phyloP scores from a whole-genome alignment of 306 rosid species.

The Begonia loranthoides region DNA sequence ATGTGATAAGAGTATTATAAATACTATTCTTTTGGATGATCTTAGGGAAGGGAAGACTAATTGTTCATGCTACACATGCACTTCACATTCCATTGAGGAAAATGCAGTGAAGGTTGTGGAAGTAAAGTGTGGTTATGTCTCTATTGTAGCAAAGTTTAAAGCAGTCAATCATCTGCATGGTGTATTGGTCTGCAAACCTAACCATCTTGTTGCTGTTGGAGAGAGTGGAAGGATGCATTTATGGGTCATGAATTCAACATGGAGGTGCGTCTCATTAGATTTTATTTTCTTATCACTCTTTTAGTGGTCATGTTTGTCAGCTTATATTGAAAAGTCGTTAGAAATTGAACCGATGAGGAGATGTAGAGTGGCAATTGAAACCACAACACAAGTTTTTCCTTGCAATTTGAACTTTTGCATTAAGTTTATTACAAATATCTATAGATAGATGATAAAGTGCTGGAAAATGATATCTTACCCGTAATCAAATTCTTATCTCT shows the following conservation, averaged over 20 bases:
- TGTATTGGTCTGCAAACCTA: conserved; percentile 64
- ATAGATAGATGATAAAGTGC: no score
- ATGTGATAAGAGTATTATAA: conserved; percentile 7
- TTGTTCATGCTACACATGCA: conserved; percentile 69
- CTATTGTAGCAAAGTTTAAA: conserved; percentile 43
- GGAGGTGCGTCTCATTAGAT: conserved; percentile 46
- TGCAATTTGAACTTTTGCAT: no score
- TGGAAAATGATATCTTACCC: no score
- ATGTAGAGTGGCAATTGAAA: no score
- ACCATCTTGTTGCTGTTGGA: conserved; percentile 62
- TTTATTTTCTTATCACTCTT: conserved; percentile 11
- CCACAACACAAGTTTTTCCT: no score
- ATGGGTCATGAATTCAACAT: conserved; percentile 78
- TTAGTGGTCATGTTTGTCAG: not conserved
- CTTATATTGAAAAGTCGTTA: no score
- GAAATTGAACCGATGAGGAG: no score
- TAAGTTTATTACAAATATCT: no score
- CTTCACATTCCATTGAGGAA: conserved; percentile 37
- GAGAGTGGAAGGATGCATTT: conserved; percentile 74
- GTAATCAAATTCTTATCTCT: no score
- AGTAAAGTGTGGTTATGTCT: conserved; percentile 62
- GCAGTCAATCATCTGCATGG: conserved; percentile 31
- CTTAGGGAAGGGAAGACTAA: conserved; percentile 43
- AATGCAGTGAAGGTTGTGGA: conserved; percentile 59
- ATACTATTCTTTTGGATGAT: conserved; percentile 12